Percentiles rank a stretch among this genome's conserved stretches.
phyloP scores from a whole-genome alignment of 2,329 filamentous ascomycete species.

The Scedosporium boydii region DNA sequence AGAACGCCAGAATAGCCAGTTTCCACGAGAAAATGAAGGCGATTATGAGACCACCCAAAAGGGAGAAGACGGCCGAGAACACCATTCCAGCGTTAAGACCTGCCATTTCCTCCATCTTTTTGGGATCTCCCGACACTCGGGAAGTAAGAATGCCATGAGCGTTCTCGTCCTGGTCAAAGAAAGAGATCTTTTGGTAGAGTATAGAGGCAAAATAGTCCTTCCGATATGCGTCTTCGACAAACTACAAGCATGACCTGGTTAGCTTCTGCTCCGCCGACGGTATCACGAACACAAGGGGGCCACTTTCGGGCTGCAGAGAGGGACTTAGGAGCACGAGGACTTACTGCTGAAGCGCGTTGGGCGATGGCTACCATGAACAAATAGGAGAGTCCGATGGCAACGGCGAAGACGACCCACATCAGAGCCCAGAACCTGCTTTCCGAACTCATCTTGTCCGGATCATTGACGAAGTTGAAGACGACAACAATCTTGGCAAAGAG shows the following conservation, averaged over 20 bases:
- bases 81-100: constrained; percentile 55
- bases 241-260: constrained; percentile 5
- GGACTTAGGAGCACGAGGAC: not conserved
- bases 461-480: constrained; percentile 30
- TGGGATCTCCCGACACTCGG: constrained; percentile 44
- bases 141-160: constrained; percentile 51
- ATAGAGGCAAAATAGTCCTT: constrained; percentile 52
- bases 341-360: constrained; percentile 31
- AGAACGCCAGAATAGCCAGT: constrained; percentile 56
- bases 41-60: constrained; percentile 56
- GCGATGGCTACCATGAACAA: constrained; percentile 35
- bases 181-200: constrained; percentile 48
- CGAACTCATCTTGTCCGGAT: constrained; percentile 19
- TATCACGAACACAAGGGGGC: not conserved
- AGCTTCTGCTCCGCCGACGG: no score
- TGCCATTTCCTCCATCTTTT: constrained; percentile 52
- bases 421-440: constrained; percentile 45
- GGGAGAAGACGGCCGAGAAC: constrained; percentile 48
- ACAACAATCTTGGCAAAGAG: constrained; percentile 45
- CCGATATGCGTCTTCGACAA: constrained; percentile 44
- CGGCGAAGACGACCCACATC: constrained; percentile 54
- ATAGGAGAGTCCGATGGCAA: constrained; percentile 42
- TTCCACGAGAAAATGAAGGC: constrained; percentile 71
- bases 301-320: no score
- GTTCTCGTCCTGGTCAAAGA: constrained; percentile 52